phyloP scores from a whole-genome alignment of 2,329 filamentous ascomycete species.

The Trichoderma oligosporum region DNA sequence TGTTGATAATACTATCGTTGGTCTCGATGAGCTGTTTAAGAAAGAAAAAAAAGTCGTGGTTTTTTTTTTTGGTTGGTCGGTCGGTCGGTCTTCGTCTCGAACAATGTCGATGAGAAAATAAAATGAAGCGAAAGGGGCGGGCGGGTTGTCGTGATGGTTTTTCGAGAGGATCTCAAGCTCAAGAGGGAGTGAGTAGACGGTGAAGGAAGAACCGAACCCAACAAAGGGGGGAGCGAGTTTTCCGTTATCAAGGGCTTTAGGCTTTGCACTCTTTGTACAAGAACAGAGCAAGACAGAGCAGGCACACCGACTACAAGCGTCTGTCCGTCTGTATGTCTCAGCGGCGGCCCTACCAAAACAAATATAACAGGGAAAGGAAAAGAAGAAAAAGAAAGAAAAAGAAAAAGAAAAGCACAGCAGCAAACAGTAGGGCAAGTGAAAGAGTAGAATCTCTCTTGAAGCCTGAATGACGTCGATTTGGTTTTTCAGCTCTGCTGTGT shows the following conservation, averaged over 20 bases:
- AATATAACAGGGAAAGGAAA: not conserved
- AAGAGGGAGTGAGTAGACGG: not conserved
- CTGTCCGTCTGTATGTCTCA: constrained; percentile 5
- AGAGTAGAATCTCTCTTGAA: not conserved
- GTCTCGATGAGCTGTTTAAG: not conserved
- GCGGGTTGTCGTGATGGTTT: not conserved
- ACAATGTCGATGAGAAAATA: not conserved
- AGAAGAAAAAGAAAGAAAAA: not conserved
- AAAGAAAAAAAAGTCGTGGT: too few relatives aligned
- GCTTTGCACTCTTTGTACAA: constrained; percentile 10
- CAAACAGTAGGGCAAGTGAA: not conserved
- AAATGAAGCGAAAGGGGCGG: not conserved
- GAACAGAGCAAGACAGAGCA: not conserved
- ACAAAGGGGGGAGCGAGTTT: not conserved
- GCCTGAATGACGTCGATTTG: constrained; percentile 10
- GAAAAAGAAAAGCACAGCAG: not conserved
- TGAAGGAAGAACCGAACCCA: not conserved
- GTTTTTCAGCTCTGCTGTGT: constrained; percentile 1
- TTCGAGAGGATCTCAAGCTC: not conserved
- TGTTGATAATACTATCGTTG: too few relatives aligned
- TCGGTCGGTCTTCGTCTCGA: not conserved
- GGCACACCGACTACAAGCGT: constrained; percentile 9
- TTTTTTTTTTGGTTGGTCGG: not conserved
- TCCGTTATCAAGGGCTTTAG: not conserved
- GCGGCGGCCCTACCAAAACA: not conserved